A percentile compares a stretch with the other conserved stretches of the same genome.
Conservation (phyloP, 192 early-diverging fungal genomes). For the Coemansia sp. region DNA sequence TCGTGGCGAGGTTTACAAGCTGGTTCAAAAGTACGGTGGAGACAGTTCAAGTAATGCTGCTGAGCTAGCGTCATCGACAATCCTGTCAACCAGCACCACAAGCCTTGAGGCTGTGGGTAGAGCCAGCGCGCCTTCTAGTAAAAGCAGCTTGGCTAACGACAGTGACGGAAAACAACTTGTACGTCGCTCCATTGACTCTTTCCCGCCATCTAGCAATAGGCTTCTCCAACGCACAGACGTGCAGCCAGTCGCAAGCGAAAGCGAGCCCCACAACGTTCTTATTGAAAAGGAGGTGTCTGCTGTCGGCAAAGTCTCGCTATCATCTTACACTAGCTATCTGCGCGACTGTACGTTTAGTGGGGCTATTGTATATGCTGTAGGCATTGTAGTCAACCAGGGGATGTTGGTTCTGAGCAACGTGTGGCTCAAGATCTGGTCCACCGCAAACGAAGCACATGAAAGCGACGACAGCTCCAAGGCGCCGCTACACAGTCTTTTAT, state of each 20-base stretch:
- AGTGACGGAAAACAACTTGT: not conserved
- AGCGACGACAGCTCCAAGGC: constrained; percentile 13
- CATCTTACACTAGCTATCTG: constrained; percentile 78
- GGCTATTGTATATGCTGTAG: constrained; percentile 61
- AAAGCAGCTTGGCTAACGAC: not conserved
- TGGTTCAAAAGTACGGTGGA: constrained; percentile 43
- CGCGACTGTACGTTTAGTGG: constrained; percentile 66
- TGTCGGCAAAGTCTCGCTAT: constrained; percentile 70
- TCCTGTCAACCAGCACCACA: not conserved
- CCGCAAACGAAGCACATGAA: constrained; percentile 52
- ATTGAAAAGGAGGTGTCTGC: constrained; percentile 78
- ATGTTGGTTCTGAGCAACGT: constrained; percentile 60
- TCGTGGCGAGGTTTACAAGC: constrained; percentile 61
- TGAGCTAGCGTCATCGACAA: not conserved
- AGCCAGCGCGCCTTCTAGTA: not conserved
- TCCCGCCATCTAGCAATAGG: constrained; percentile 57
- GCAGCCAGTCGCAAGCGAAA: constrained; percentile 1
- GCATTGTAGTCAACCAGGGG: constrained; percentile 58
- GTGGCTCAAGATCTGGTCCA: constrained; percentile 74
- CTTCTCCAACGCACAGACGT: constrained; percentile 33
- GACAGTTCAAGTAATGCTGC: not conserved
- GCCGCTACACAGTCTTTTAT: constrained; percentile 42
- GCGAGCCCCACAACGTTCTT: constrained; percentile 32
- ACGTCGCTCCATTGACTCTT: constrained; percentile 40
- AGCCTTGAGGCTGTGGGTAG: not conserved